Conservation (phyloP, 257 asterid species). For the Lycium barbarum region DNA sequence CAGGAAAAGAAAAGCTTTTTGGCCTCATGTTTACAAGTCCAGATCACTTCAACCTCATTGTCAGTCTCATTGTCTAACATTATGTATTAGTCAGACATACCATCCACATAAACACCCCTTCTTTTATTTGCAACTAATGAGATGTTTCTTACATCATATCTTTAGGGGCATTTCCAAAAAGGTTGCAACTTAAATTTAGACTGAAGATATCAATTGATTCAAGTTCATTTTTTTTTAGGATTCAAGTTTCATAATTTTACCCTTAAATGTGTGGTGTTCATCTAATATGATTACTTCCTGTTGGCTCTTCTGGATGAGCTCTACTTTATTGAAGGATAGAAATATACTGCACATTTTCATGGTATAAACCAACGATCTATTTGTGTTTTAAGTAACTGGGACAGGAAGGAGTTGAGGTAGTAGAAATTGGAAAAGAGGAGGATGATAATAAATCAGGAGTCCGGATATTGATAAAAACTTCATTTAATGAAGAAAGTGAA, state of each 20-base stretch:
- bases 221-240: neutral
- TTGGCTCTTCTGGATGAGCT: neutral
- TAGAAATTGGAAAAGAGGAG: slow-evolving; percentile 15
- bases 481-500: neutral
- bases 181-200: neutral
- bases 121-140: neutral
- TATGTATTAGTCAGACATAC: slow-evolving; percentile 14
- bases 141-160: neutral
- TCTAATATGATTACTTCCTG: slow-evolving; percentile 5
- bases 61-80: neutral
- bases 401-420: slow-evolving; percentile 1
- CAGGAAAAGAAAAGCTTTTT: slow-evolving; percentile 3
- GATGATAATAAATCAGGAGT: neutral
- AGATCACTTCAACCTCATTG: neutral
- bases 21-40: slow-evolving; percentile 15
- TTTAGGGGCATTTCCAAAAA: neutral
- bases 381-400: neutral
- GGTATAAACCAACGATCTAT: neutral
- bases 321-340: slow-evolving; percentile 2
- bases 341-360: neutral
- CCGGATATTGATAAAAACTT: neutral
- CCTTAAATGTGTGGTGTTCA: slow-evolving; percentile 19
- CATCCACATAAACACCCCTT: neutral
- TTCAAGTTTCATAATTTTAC: slow-evolving; percentile 4
- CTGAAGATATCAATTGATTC: neutral